Base-by-base conservation (phyloP, 2,329 filamentous ascomycete genomes). In the Penicillium capsulatum region DNA sequence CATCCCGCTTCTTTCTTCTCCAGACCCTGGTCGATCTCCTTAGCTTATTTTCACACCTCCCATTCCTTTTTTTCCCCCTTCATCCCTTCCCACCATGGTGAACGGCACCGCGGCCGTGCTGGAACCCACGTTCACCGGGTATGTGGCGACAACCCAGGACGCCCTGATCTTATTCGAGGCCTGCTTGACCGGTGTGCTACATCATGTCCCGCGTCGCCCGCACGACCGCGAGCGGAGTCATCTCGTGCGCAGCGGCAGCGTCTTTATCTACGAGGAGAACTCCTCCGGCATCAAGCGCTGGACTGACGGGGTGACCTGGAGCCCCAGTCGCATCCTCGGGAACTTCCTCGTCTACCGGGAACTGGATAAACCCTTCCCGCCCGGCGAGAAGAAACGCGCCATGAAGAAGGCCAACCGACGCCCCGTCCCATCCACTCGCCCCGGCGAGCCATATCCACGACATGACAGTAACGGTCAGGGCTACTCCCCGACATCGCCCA, bases 251-350 rank as follows among this genome's bases (percentile, higher is more conserved):
- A 94, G 87, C 52, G 90, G 90, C 24, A 84, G 84, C 51, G 79
- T 95, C 32, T 92, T 95, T 66, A 86, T 95, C 50, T 96, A 95
- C 63, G 88, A 94, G 58, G 88, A 95, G 62, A 83, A 87, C 45
- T 83, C 86, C 0, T 94, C 89, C 0, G 88, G 88, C 4, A 94
- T 95, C 68, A 94, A 94, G 69, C 77, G 90, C 40, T 96, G 90
- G 90, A 95, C 89, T 0, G 90, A 96, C 53, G 89, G 90, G 10
- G 80, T 91, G 8, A 83, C 84, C 5, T 96, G 90, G 90, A 94
- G 86, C 53, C 90, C 90, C 0, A 94, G 83, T 63, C 82, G 85
- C 11, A 91, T 94, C 33, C 72, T 91, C 33, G 84, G 83, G 42
- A 92, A 92, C 60, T 94, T 88, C 54, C 75, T 94, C 30, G 79